phyloP scores from a whole-genome alignment of 176 grass and related monocot species.

The Ampelocalamus luodianensis region DNA sequence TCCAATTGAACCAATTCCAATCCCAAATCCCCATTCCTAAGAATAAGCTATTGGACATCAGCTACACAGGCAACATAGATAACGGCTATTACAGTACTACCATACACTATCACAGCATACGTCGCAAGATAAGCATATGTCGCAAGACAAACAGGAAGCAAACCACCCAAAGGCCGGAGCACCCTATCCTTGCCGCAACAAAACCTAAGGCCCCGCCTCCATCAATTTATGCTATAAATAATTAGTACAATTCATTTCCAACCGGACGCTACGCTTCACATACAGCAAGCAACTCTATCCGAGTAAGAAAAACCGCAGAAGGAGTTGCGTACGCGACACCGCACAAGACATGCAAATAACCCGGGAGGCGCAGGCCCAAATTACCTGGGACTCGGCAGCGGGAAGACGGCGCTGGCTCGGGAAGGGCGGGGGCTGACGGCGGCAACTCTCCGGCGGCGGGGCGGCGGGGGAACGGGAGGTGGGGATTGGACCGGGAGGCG shows the following conservation, averaged over 20 bases:
- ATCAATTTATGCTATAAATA: no score
- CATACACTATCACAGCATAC: background rate
- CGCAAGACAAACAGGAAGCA: background rate
- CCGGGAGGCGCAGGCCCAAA: background rate
- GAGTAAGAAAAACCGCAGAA: background rate
- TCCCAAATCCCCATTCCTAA: background rate
- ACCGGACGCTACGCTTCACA: background rate
- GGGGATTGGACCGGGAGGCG: background rate
- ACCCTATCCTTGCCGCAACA: background rate
- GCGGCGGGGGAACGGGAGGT: background rate
- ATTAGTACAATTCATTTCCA: background rate
- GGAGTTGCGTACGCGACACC: background rate
- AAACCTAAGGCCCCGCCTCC: background rate
- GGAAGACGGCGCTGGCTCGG: background rate
- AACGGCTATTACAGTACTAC: no score
- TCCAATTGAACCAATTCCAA: background rate
- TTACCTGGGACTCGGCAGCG: conserved; percentile 8
- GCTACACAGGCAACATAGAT: background rate
- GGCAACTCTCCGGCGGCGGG: no score
- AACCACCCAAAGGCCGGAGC: background rate
- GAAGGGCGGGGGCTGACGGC: background rate
- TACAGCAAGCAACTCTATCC: background rate
- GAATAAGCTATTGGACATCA: background rate
- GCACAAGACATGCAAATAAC: background rate
- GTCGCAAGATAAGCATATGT: no score